phyloP scores from a whole-genome alignment of 805 yeast species.

The Candida fluviatilis region DNA sequence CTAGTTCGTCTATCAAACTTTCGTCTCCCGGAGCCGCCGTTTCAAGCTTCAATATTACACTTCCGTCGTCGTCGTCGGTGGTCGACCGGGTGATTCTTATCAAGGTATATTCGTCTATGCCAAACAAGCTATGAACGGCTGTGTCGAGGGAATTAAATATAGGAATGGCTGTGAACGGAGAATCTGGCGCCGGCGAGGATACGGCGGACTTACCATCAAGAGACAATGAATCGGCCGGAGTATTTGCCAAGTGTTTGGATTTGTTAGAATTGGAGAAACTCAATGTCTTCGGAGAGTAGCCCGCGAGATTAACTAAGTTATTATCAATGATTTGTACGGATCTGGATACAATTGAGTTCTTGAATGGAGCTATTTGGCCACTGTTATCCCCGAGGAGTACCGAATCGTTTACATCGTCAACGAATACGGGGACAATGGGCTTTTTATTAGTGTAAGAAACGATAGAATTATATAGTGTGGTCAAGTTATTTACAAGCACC shows the following conservation, averaged over 20 bases:
- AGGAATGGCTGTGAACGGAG: constrained; percentile 13
- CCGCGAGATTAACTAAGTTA: constrained; percentile 34
- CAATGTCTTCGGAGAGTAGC: constrained; percentile 33
- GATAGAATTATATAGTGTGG: constrained; percentile 41
- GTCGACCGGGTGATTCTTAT: constrained; percentile 54
- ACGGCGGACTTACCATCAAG: background rate
- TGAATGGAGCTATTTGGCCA: constrained; percentile 5
- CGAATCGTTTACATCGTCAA: constrained; percentile 7
- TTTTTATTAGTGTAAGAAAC: constrained; percentile 30
- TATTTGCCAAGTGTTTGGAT: no score
- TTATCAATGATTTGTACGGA: constrained; percentile 35
- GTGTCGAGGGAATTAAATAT: constrained; percentile 43
- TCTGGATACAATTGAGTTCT: constrained; percentile 15
- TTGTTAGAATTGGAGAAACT: background rate
- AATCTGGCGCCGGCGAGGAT: background rate
- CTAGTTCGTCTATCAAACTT: constrained; percentile 48
- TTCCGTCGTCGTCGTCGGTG: constrained; percentile 47
- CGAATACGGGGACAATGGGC: constrained; percentile 11
- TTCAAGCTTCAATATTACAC: constrained; percentile 50
- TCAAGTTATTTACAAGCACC: constrained; percentile 42
- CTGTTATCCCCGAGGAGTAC: constrained; percentile 4
- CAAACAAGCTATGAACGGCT: constrained; percentile 43
- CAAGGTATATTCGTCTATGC: constrained; percentile 38
- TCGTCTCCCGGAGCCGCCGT: constrained; percentile 52
- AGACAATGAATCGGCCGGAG: no score